Percentiles rank a stretch among this genome's conserved stretches.
Evolutionary conservation across 176 grass and related monocot genomes (phyloP).

Genomic region (Leersia perrieri): DNA sequence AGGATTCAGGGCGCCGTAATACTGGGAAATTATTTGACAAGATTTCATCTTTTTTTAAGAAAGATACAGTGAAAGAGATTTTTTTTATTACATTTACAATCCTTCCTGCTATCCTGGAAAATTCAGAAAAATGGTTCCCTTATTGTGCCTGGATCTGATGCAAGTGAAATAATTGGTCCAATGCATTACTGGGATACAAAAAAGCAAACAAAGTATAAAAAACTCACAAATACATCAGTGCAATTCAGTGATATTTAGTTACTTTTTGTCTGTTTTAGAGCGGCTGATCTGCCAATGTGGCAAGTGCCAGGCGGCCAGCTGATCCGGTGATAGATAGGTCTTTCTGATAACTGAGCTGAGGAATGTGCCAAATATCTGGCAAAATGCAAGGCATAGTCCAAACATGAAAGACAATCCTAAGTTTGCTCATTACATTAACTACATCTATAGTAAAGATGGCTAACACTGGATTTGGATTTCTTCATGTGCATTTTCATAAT

Average conservation of each 20-base stretch:
- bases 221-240: neutral
- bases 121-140: neutral
- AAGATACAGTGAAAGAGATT: neutral
- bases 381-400: neutral
- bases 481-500: neutral
- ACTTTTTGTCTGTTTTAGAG: neutral
- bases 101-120: neutral
- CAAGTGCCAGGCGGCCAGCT: neutral
- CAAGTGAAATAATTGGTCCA: neutral
- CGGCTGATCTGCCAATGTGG: neutral
- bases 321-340: neutral
- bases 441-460: neutral
- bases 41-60: slow-evolving; percentile 1
- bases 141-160: neutral
- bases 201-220: neutral
- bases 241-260: neutral
- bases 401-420: neutral
- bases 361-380: neutral
- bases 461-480: neutral
- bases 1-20: neutral
- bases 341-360: neutral
- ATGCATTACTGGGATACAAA: neutral
- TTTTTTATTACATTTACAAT: neutral
- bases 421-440: neutral
- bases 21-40: neutral